Percentiles rank a stretch among this genome's conserved stretches.
Evolutionary conservation across 371 early-diverging fungal genomes (phyloP).

Genomic region (Capillidium rhysosporum): DNA sequence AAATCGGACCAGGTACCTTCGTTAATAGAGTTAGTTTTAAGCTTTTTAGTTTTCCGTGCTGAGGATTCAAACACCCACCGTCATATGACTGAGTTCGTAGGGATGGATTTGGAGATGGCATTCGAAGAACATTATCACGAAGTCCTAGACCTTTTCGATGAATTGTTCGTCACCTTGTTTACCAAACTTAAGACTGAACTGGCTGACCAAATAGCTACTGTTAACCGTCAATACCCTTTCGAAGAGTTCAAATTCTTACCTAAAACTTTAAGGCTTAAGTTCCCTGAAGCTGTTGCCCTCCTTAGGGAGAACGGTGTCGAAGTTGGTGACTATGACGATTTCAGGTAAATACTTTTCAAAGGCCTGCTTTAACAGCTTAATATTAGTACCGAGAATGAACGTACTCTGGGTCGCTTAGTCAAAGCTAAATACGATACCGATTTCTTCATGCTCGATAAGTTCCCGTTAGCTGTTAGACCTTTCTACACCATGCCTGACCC

Average conservation of each 20-base stretch:
- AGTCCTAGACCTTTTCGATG: constrained; percentile 46
- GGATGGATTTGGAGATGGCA: constrained; percentile 99
- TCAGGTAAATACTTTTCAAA: constrained; percentile 24
- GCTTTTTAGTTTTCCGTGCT: constrained; percentile 89
- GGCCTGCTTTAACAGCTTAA: constrained; percentile 2
- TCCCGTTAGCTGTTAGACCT: constrained; percentile 91
- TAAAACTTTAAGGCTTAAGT: constrained; percentile 77
- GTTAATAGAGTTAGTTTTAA: neutral
- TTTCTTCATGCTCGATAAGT: constrained; percentile 98
- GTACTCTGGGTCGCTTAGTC: constrained; percentile 81
- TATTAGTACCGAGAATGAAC: constrained; percentile 75
- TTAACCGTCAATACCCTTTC: constrained; percentile 83
- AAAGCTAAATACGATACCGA: constrained; percentile 93
- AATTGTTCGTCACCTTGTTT: constrained; percentile 76
- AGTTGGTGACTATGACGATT: constrained; percentile 85
- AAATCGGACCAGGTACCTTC: constrained; percentile 71
- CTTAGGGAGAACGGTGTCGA: constrained; percentile 81
- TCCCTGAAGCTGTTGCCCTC: constrained; percentile 81
- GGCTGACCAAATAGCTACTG: constrained; percentile 63
- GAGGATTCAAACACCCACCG: constrained; percentile 98
- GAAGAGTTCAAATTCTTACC: constrained; percentile 76
- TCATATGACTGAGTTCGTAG: constrained; percentile 99
- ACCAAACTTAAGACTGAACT: constrained; percentile 68
- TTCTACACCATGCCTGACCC: constrained; percentile 99
- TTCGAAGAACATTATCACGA: constrained; percentile 97